These are phyloP conservation scores for Rhynchospora tenuis DNA, from an alignment of 176 grass and related monocot genomes.

Conservation along the genomic window DNA sequence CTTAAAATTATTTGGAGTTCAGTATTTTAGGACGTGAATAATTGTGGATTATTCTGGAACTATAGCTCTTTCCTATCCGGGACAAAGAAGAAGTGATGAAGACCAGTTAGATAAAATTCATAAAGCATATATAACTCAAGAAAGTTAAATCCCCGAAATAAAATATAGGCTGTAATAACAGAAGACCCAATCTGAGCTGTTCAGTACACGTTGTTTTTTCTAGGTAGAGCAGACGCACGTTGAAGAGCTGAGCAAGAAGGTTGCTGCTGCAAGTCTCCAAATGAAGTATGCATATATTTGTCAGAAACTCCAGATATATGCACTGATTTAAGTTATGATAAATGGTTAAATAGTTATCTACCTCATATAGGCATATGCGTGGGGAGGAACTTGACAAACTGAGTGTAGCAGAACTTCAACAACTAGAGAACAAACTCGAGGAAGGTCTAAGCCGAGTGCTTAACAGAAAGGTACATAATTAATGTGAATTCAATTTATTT, in stretches of 20 bases:
- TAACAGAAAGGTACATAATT: conserved; percentile 57
- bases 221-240: conserved; percentile 65
- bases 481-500: not conserved
- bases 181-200: not conserved
- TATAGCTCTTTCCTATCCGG: not conserved
- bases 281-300: conserved; percentile 49
- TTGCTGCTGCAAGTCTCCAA: conserved; percentile 62
- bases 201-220: conserved; percentile 26
- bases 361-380: conserved; percentile 63
- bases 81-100: not conserved
- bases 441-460: conserved; percentile 59
- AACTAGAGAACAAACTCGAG: conserved; percentile 84
- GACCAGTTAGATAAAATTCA: not conserved
- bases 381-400: conserved; percentile 78
- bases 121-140: not conserved
- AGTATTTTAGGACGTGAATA: not conserved
- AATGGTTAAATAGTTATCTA: not conserved
- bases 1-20: not conserved
- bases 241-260: conserved; percentile 64
- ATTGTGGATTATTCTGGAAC: not conserved
- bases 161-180: not conserved
- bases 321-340: not conserved
- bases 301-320: conserved; percentile 13
- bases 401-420: conserved; percentile 60
- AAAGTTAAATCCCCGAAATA: conserved; percentile 4